phyloP scores from a whole-genome alignment of 1,284 basidiomycete species.

The Rhodotorula sp. region DNA sequence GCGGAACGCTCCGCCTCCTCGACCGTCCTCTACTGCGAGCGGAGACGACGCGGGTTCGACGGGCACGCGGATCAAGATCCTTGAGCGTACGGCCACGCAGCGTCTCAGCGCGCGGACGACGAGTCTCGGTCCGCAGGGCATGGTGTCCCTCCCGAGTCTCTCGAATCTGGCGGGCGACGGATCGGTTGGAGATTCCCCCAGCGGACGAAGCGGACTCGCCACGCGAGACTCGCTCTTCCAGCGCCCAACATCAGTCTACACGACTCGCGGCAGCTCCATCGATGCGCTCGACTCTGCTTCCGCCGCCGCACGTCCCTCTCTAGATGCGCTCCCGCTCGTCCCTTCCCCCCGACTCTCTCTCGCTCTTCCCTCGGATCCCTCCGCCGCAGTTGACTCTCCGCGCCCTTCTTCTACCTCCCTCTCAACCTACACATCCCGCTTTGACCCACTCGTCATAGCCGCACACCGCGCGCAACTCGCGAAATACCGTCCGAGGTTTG shows the following conservation, averaged over 20 bases:
- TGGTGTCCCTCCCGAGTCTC: slow-evolving; percentile 8
- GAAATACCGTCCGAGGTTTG: slow-evolving; percentile 29
- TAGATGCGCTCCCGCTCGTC: background rate
- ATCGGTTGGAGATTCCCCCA: background rate
- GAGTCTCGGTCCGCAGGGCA: slow-evolving; percentile 1
- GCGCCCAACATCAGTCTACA: background rate
- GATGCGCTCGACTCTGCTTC: background rate
- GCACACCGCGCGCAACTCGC: slow-evolving; percentile 20
- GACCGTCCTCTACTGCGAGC: too few relatives aligned
- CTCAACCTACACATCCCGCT: slow-evolving; percentile 32
- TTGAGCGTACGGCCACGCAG: slow-evolving; percentile 21
- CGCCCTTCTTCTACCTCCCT: slow-evolving; percentile 1
- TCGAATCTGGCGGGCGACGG: slow-evolving; percentile 1
- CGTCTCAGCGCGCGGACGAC: background rate
- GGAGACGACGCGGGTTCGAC: background rate
- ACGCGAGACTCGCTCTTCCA: slow-evolving; percentile 16
- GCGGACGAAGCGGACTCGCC: background rate
- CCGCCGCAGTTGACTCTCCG: background rate
- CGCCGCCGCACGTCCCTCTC: background rate
- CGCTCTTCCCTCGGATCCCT: background rate
- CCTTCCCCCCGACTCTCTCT: slow-evolving; percentile 13
- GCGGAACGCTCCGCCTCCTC: background rate
- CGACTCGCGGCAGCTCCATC: background rate
- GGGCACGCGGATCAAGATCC: slow-evolving; percentile 24
- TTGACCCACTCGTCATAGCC: slow-evolving; percentile 32